phyloP scores from a whole-genome alignment of 495 filamentous ascomycete genomes.

The Beverwykella pulmonaria region DNA sequence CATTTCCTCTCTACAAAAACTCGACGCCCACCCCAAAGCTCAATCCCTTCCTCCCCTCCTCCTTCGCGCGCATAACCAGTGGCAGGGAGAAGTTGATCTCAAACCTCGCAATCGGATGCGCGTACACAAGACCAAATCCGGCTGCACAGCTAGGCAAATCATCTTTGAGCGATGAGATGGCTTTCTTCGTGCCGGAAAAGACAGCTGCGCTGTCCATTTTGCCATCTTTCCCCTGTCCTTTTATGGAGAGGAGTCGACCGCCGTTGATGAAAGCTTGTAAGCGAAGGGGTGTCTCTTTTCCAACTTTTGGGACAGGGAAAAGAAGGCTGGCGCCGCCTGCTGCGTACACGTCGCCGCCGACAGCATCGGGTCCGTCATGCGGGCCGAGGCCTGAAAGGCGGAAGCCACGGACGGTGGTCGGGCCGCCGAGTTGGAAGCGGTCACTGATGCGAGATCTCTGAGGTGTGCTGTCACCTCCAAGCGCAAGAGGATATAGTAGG shows the following conservation, averaged over 20 bases:
- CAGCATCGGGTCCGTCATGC: constrained; percentile 77
- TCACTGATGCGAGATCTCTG: constrained; percentile 82
- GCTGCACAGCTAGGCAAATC: constrained; percentile 84
- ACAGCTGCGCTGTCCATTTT: constrained; percentile 58
- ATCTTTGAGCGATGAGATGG: constrained; percentile 66
- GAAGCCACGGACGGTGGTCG: constrained; percentile 93
- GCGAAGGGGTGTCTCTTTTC: constrained; percentile 78
- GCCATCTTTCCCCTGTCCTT: constrained; percentile 52
- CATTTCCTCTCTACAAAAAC: constrained; percentile 68
- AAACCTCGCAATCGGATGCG: constrained; percentile 86
- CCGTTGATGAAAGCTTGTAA: constrained; percentile 90
- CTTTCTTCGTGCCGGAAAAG: constrained; percentile 54
- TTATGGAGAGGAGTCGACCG: constrained; percentile 78
- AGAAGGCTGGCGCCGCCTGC: constrained; percentile 83
- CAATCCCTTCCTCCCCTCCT: constrained; percentile 86
- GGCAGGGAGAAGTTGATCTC: constrained; percentile 94
- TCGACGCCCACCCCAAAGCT: constrained; percentile 92
- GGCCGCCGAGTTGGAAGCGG: constrained; percentile 91
- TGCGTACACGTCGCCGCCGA: constrained; percentile 89
- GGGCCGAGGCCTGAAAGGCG: constrained; percentile 85
- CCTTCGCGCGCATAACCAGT: constrained; percentile 74
- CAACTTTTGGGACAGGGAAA: constrained; percentile 77
- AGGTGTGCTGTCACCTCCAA: constrained; percentile 54
- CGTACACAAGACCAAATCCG: constrained; percentile 89
- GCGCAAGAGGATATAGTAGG: constrained; percentile 62